A percentile compares a stretch with the other conserved stretches of the same genome.
Conservation (phyloP, 2,329 filamentous ascomycete species). For the Neonectria ditissima region DNA sequence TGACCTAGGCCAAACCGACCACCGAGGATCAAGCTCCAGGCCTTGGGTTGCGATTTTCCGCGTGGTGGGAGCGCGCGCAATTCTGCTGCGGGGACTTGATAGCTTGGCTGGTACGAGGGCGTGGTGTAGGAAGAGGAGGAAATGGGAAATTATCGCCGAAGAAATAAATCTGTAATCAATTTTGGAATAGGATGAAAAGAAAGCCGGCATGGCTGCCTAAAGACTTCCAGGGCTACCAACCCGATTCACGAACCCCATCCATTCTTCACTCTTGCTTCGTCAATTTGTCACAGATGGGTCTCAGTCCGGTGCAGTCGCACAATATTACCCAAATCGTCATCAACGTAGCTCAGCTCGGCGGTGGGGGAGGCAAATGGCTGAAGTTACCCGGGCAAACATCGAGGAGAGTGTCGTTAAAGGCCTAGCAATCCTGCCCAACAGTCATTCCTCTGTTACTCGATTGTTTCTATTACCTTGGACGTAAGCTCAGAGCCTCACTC, state of each 20-base stretch:
- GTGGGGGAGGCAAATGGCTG: not conserved
- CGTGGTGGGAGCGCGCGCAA: not conserved
- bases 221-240: not conserved
- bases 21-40: not conserved
- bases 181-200: not conserved
- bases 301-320: not conserved
- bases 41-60: not conserved
- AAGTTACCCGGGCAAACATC: not conserved
- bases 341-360: not conserved
- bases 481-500: not conserved
- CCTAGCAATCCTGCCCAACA: not conserved
- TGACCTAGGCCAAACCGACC: not conserved
- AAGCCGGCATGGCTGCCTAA: not conserved
- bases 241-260: not conserved
- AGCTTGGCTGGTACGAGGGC: not conserved
- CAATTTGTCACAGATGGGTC: not conserved
- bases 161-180: not conserved
- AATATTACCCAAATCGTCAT: not conserved
- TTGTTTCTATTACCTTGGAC: not conserved
- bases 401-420: not conserved
- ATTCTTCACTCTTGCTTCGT: not conserved
- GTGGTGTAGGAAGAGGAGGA: not conserved
- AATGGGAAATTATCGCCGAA: not conserved
- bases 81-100: not conserved
- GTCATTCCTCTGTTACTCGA: not conserved